phyloP scores from a whole-genome alignment of 441 rosid species.

The Manihot esculenta region DNA sequence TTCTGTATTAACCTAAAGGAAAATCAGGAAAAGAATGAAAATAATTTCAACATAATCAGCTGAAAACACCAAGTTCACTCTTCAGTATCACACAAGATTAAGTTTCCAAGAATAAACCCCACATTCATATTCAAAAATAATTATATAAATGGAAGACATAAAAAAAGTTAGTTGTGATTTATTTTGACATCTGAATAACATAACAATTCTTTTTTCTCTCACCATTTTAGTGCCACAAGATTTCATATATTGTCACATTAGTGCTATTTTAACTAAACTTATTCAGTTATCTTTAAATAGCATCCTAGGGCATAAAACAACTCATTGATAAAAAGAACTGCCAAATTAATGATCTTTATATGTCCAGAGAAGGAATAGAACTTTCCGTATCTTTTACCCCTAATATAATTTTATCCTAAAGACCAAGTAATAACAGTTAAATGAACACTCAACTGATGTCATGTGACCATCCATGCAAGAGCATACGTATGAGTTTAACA shows the following conservation, averaged over 20 bases:
- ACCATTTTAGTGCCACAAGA: background rate
- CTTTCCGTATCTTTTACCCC: background rate
- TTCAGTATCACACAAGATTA: constrained; percentile 7
- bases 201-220: background rate
- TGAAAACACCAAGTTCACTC: constrained; percentile 12
- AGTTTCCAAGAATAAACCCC: constrained; percentile 6
- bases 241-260: background rate
- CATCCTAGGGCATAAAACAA: too few species aligned
- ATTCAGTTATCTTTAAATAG: background rate
- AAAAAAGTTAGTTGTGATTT: background rate
- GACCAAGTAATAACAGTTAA: background rate
- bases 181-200: background rate
- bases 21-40: constrained; percentile 35
- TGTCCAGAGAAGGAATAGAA: background rate
- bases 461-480: background rate
- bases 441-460: background rate
- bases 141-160: too few species aligned
- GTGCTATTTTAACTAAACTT: background rate
- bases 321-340: background rate
- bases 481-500: too few species aligned
- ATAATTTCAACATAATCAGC: constrained; percentile 28
- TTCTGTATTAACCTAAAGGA: constrained; percentile 84
- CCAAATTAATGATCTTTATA: background rate
- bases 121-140: too few species aligned
- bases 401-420: too few species aligned